Conservation (phyloP, 2,329 filamentous ascomycete species). For the Trichoderma breve region DNA sequence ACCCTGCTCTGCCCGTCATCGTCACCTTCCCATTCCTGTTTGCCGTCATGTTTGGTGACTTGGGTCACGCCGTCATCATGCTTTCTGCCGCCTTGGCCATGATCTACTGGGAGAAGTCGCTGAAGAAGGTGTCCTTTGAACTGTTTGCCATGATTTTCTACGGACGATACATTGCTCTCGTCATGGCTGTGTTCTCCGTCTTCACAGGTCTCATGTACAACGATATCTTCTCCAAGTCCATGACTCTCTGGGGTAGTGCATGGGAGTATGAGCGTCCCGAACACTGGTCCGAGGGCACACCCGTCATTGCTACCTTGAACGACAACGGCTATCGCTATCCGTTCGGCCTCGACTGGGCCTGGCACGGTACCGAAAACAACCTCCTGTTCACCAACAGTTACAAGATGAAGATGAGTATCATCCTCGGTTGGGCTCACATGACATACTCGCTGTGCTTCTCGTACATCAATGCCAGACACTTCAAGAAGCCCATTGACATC, state of each 20-base stretch:
- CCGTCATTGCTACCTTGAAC: slow-evolving; percentile 65
- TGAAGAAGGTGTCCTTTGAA: slow-evolving; percentile 91
- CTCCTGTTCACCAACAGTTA: slow-evolving; percentile 96
- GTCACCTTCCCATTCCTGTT: slow-evolving; percentile 99
- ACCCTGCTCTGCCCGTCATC: slow-evolving; percentile 91
- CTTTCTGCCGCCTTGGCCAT: slow-evolving; percentile 77
- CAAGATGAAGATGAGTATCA: slow-evolving; percentile 99
- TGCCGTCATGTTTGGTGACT: slow-evolving; percentile 99
- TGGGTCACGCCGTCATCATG: slow-evolving; percentile 92
- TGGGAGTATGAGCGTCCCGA: slow-evolving; percentile 77
- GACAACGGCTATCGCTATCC: slow-evolving; percentile 78
- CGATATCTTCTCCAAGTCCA: slow-evolving; percentile 90
- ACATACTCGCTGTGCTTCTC: slow-evolving; percentile 94
- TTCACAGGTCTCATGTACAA: slow-evolving; percentile 98
- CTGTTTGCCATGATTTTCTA: slow-evolving; percentile 99
- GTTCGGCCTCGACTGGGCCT: slow-evolving; percentile 92
- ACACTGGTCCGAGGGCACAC: slow-evolving; percentile 63
- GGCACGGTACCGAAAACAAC: slow-evolving; percentile 95
- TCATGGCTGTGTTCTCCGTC: slow-evolving; percentile 97
- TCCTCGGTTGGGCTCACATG: slow-evolving; percentile 98
- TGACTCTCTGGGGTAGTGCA: slow-evolving; percentile 84
- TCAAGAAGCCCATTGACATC: slow-evolving; percentile 92
- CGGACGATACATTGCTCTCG: slow-evolving; percentile 94
- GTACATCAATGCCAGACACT: slow-evolving; percentile 90
- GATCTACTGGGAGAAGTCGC: slow-evolving; percentile 93